These are phyloP conservation scores for Diaporthe sp. DNA, from an alignment of 2,329 filamentous ascomycete genomes.

Conservation along the genomic window DNA sequence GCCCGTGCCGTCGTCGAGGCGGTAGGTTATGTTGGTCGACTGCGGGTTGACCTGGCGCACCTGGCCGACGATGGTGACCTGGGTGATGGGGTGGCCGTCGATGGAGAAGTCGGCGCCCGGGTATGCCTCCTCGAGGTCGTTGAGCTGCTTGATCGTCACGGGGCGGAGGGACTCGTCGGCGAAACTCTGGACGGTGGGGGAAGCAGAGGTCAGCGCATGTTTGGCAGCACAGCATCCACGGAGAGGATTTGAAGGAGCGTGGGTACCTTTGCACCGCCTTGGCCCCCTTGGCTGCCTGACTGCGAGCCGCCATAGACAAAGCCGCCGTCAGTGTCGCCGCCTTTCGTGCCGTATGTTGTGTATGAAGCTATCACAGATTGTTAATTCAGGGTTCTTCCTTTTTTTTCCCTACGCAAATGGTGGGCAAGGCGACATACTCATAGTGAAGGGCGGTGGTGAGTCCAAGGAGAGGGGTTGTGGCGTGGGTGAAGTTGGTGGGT, in stretches of 20 bases:
- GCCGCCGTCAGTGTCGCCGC: slow-evolving; percentile 72
- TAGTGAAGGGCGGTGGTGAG: slow-evolving; percentile 19
- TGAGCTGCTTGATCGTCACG: slow-evolving; percentile 94
- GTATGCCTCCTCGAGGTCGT: slow-evolving; percentile 84
- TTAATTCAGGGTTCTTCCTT: background rate
- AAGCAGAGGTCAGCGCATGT: background rate
- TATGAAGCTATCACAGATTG: slow-evolving; percentile 58
- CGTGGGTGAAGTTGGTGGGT: slow-evolving; percentile 22
- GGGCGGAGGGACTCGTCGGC: slow-evolving; percentile 90
- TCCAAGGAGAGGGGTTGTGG: background rate
- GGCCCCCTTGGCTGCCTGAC: slow-evolving; percentile 64
- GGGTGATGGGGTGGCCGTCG: slow-evolving; percentile 79
- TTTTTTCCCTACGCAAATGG: background rate
- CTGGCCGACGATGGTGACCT: slow-evolving; percentile 91
- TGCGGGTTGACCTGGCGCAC: slow-evolving; percentile 89
- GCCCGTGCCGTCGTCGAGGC: slow-evolving; percentile 94
- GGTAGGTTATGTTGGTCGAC: slow-evolving; percentile 92
- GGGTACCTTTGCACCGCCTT: slow-evolving; percentile 46
- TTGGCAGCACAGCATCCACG: background rate
- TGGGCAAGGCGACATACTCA: slow-evolving; percentile 30
- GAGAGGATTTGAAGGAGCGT: background rate
- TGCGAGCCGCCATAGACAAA: slow-evolving; percentile 74
- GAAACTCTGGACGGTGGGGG: slow-evolving; percentile 62
- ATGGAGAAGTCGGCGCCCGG: slow-evolving; percentile 83
- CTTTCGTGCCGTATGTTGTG: slow-evolving; percentile 66